Percentiles rank a stretch among this genome's conserved stretches.
Evolutionary conservation across 2,329 filamentous ascomycete genomes (phyloP).

Genomic region (Aspergillus sp.): DNA sequence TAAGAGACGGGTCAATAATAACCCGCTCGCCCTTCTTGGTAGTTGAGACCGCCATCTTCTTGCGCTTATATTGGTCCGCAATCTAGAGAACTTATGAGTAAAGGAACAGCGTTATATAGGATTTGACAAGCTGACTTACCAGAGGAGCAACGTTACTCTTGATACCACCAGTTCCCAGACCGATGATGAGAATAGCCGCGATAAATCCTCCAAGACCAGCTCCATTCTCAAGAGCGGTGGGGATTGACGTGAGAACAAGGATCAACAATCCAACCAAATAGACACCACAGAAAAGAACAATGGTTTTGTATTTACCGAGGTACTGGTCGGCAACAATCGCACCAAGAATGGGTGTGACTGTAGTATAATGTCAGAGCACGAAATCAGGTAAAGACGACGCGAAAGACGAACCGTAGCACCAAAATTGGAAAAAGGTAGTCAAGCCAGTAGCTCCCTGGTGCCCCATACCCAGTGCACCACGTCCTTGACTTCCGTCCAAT

Average conservation of each 20-base stretch:
- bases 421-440: slow-evolving; percentile 57
- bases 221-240: slow-evolving; percentile 50
- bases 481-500: slow-evolving; percentile 38
- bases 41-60: slow-evolving; percentile 51
- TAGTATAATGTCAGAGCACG: slow-evolving; percentile 3
- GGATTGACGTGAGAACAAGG: slow-evolving; percentile 56
- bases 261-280: slow-evolving; percentile 60
- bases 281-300: slow-evolving; percentile 56
- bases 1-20: slow-evolving; percentile 66
- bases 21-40: slow-evolving; percentile 54
- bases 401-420: slow-evolving; percentile 47
- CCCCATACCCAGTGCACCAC: slow-evolving; percentile 45
- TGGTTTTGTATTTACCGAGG: slow-evolving; percentile 62
- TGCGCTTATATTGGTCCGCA: slow-evolving; percentile 65
- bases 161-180: slow-evolving; percentile 67
- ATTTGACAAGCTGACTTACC: slow-evolving; percentile 10
- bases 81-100: slow-evolving; percentile 38
- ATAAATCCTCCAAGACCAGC: slow-evolving; percentile 57
- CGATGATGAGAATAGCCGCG: slow-evolving; percentile 60
- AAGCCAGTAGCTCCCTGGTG: slow-evolving; percentile 50
- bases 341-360: slow-evolving; percentile 57
- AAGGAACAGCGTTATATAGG: neutral
- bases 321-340: slow-evolving; percentile 62
- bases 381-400: neutral
- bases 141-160: slow-evolving; percentile 64